Base-by-base conservation (phyloP, 495 filamentous ascomycete genomes). In the Neurospora pannonica region DNA sequence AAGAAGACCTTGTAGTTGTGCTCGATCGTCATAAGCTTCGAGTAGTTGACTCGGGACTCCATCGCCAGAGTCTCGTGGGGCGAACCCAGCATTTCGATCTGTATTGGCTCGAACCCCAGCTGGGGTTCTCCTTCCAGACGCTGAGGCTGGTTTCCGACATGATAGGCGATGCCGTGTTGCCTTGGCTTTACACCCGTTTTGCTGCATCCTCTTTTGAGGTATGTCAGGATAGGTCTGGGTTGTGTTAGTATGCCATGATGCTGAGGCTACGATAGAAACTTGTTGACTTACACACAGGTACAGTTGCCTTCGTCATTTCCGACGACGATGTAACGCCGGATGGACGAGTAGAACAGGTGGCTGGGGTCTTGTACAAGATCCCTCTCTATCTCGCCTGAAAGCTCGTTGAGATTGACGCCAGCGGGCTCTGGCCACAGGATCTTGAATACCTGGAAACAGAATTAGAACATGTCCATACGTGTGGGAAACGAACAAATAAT, bases 1-100 rank as follows among this genome's bases (percentile, higher is more conserved):
- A 88, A 87, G 73, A 81, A 82, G 19, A 85, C 82, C 73, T 83
- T 84, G 72, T 83, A 78, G 70, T 86, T 85, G 78, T 87, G 85
- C 73, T 87, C 85, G 42, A 87, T 82, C 5, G 87, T 85, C 10
- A 81, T 78, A 10, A 87, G 80, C 71, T 84, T 85, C 7, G 81
- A 78, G 39, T 86, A 84, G 74, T 85, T 83, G 34, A 86, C 82
- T 4, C 85, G 84, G 13, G 85, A 87, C 72, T 86, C 84, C 46
- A 73, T 79, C 31, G 80, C 80, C 3, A 87, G 77, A 39, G 78
- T 83, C 74, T 87, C 85, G 71, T 80, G 76, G 19, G 3, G 21
- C n/a, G 76, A 70, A 28, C 81, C 78, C 2, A 82, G 78, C 34
- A 83, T 77, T 13, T 79, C 71, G 19, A 85, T 72, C 9, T 78